Evolutionary conservation across 2,329 filamentous ascomycete species (phyloP), one percentile per base, ranked within the genome.

Genomic region (Mariannaea sp.): DNA sequence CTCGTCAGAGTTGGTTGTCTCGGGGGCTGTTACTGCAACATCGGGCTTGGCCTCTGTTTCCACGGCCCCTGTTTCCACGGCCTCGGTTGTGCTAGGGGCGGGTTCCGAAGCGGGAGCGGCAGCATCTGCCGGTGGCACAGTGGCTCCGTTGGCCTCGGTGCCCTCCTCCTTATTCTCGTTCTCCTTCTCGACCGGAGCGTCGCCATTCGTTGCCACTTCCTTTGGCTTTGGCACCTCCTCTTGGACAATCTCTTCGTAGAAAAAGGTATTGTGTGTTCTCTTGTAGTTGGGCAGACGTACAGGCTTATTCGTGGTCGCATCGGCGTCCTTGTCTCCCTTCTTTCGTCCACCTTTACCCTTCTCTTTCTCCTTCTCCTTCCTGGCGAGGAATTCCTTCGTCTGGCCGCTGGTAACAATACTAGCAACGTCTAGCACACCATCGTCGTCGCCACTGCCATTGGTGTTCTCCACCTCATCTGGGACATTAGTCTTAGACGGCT

Each of bases 401-500:
- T 91, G 89, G 26, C 90, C 90, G 62, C 85, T 88, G 1, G 88
- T 88, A 29, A 94, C 89, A 59, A 94, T 92, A 60, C 82, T 88
- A n/a, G 90, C 90, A 40, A 94, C 89, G 62, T 94, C 89, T 3
- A 94, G 77, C 7, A 92, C 88, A 19, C 90, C 90, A 53, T 93
- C 89, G 1, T 85, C 82, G 2, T 80, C 77, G 1, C 74, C 72
- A 4, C 72, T 70, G 7, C 69, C 70, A 53, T 76, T 77, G n/a
- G 70, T 70, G 1, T 76, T 75, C 7, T 72, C 76, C 26, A 68
- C 69, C 12, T 73, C 73, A 7, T 73, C 76, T 5, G 64, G 53
- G n/a, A 65, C 50, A 8, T 70, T 68, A 16, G 29, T 20, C 54
- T 76, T 71, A 65, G n/a, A 66, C 58, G 45, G 73, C 24, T 77